Evolutionary conservation across 2,329 filamentous ascomycete species (phyloP), one percentile per base, ranked within the genome.

Genomic region (Penicillium concentricum): DNA sequence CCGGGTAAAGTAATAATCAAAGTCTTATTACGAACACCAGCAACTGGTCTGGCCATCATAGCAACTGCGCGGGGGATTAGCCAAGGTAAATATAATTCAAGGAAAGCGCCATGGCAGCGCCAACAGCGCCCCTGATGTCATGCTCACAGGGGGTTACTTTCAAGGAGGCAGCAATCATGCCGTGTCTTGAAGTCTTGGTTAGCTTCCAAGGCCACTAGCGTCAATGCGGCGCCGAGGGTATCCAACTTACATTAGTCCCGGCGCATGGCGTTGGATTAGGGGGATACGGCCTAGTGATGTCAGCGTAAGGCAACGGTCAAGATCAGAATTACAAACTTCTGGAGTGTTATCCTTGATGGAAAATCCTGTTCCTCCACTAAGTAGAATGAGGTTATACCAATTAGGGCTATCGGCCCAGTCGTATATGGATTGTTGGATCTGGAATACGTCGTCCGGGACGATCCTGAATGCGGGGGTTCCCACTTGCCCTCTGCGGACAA

Each of bases 341-440:
- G 94, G 94, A 0, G 94, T 99, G 41, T 84, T 81, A 77, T 99
- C 94, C 54, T 88, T 84, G 12, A 86, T 80, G 8, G 94, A 89
- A 74, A 99, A 99, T 0, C 94, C 94, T 1, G 94, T 99, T 2
- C 94, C 94, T 22, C 94, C 94, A 7, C 91, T 96, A 0, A 92
- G 93, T 45, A 97, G 74, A 58, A 99, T 84, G 56, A 97, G 76
- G 74, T 96, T 93, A 4, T 80, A 73, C 46, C 81, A 81, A 5
- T 82, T 74, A 12, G 81, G 76, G n/a, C 69, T 67, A 73, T 96
- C 92, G 0, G 89, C 81, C 90, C 91, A 97, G 12, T 78, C 70
- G 58, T 79, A 84, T 49, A 99, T 82, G 49, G 86, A 82, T 16
- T 81, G 81, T 69, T 96, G 91, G 55, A 99, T 97, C 20, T 87